phyloP scores from a whole-genome alignment of 129 eudicot species.

The Escallonia rubra region DNA sequence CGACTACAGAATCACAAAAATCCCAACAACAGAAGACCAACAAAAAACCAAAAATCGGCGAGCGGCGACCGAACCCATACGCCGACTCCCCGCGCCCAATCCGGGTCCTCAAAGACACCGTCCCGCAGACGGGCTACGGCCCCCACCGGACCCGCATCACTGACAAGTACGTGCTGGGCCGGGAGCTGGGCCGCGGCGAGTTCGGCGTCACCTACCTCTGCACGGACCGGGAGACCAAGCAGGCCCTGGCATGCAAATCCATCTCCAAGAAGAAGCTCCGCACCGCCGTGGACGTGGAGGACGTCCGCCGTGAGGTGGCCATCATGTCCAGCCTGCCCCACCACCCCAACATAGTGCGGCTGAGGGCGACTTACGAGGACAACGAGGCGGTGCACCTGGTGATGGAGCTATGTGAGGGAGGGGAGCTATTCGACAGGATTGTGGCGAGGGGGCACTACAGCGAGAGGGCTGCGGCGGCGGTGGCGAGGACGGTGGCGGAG shows the following conservation, averaged over 20 bases:
- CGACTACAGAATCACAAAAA: conserved; percentile 15
- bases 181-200: conserved; percentile 92
- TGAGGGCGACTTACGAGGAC: conserved; percentile 84
- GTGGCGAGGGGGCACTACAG: conserved; percentile 93
- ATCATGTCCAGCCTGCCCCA: conserved; percentile 87
- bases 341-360: conserved; percentile 75
- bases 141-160: conserved; percentile 51
- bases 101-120: conserved; percentile 65
- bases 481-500: conserved; percentile 85
- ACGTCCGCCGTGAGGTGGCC: conserved; percentile 89
- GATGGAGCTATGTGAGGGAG: conserved; percentile 97
- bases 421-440: conserved; percentile 86
- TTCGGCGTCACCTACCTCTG: conserved; percentile 90
- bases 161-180: conserved; percentile 80
- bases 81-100: conserved; percentile 58
- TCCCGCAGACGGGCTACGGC: conserved; percentile 17
- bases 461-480: conserved; percentile 87
- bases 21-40: conserved; percentile 22
- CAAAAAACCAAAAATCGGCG: conserved; percentile 24
- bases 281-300: conserved; percentile 88
- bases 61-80: conserved; percentile 57
- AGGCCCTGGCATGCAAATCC: conserved; percentile 78
- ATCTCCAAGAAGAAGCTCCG: conserved; percentile 77
- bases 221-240: conserved; percentile 76
- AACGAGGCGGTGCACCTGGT: conserved; percentile 88